Conservation (phyloP, 2,329 filamentous ascomycete species). For the Paracoccidioides brasiliensis region DNA sequence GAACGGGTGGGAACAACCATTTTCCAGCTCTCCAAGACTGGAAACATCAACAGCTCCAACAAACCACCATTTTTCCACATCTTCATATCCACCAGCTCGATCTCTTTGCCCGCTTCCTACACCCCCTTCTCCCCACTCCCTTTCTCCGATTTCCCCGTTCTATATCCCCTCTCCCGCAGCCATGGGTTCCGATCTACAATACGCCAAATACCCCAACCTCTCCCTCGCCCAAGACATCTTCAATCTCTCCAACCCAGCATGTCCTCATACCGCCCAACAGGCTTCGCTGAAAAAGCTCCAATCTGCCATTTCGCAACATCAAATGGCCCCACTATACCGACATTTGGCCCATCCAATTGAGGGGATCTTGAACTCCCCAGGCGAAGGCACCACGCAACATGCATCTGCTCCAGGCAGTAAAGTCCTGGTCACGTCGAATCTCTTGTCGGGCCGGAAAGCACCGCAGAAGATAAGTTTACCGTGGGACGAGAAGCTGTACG, state of each 20-base stretch:
- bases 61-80: neutral
- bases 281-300: constrained; percentile 47
- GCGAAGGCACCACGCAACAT: constrained; percentile 46
- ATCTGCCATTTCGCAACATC: constrained; percentile 49
- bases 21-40: too few relatives aligned
- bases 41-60: too few relatives aligned
- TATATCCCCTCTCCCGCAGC: constrained; percentile 1
- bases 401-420: constrained; percentile 27
- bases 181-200: constrained; percentile 52
- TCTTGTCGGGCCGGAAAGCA: constrained; percentile 60
- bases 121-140: neutral
- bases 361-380: constrained; percentile 54
- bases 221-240: constrained; percentile 54
- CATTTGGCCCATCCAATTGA: constrained; percentile 54
- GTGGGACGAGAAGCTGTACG: constrained; percentile 86
- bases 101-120: neutral
- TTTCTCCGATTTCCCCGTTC: constrained; percentile 2
- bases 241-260: constrained; percentile 50
- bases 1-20: too few relatives aligned
- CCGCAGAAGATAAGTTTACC: constrained; percentile 55
- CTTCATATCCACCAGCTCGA: neutral
- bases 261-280: constrained; percentile 40
- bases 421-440: constrained; percentile 51
- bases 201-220: constrained; percentile 51
- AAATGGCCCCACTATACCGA: constrained; percentile 55